These are phyloP conservation scores for Magnusiomyces suaveolens DNA, from an alignment of 1,139 yeast species.

Conservation along the genomic window DNA sequence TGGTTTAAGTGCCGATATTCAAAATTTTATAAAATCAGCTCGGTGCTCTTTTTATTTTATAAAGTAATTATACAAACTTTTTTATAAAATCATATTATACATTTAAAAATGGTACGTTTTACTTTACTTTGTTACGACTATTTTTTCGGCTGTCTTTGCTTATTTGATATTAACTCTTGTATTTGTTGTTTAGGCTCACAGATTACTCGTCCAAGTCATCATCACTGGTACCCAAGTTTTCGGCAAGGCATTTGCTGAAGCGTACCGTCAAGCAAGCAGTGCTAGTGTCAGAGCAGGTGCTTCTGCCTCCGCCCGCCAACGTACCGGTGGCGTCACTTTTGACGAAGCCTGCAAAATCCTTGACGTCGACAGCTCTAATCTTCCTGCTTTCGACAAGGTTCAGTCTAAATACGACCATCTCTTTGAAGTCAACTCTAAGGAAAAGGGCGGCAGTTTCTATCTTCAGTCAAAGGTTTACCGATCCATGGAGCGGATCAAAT, in stretches of 20 bases:
- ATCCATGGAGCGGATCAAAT: slow-evolving; percentile 58
- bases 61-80: too few species aligned
- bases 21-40: too few species aligned
- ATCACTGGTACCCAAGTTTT: slow-evolving; percentile 93
- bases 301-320: slow-evolving; percentile 46
- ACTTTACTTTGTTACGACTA: too few species aligned
- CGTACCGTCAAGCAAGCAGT: slow-evolving; percentile 92
- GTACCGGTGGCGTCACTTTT: slow-evolving; percentile 69
- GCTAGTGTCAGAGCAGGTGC: slow-evolving; percentile 67
- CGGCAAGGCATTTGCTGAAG: slow-evolving; percentile 94
- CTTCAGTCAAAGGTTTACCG: slow-evolving; percentile 85
- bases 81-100: too few species aligned
- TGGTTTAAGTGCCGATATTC: neutral
- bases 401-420: slow-evolving; percentile 71
- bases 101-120: too few species aligned
- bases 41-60: too few species aligned
- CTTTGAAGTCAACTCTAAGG: slow-evolving; percentile 82
- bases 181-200: slow-evolving; percentile 91
- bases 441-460: slow-evolving; percentile 88
- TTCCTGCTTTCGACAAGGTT: slow-evolving; percentile 43
- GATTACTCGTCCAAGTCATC: slow-evolving; percentile 78
- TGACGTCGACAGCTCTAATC: slow-evolving; percentile 47
- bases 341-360: slow-evolving; percentile 90
- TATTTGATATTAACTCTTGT: too few species aligned
- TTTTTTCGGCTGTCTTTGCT: too few species aligned